Conservation (phyloP, 176 grass and related monocot genomes). For the Triticum timopheevii region DNA sequence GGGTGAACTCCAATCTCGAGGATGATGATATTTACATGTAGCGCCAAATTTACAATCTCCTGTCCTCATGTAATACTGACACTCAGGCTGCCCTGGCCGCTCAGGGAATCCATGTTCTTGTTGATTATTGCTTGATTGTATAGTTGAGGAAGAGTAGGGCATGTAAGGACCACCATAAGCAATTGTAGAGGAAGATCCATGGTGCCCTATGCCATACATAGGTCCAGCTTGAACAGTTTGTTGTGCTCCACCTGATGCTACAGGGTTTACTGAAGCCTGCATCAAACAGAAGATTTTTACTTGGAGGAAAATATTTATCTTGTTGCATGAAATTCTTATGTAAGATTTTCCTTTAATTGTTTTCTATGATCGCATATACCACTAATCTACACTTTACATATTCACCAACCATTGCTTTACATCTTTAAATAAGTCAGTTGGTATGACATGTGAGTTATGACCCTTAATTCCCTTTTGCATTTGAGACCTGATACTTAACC, state of each 20-base stretch:
- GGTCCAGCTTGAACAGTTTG: slow-evolving; percentile 67
- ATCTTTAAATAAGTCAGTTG: not conserved
- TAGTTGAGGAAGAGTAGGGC: slow-evolving; percentile 46
- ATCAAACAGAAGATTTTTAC: slow-evolving; percentile 21
- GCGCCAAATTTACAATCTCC: slow-evolving; percentile 80
- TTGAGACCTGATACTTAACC: not conserved
- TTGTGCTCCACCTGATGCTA: slow-evolving; percentile 52
- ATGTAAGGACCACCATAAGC: slow-evolving; percentile 53
- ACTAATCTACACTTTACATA: slow-evolving; percentile 4
- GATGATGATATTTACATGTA: slow-evolving; percentile 84
- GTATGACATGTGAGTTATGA: not conserved
- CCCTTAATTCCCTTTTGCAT: slow-evolving; percentile 22
- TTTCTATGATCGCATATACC: slow-evolving; percentile 4
- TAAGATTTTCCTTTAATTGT: not conserved
- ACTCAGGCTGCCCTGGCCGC: slow-evolving; percentile 74
- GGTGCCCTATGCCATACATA: slow-evolving; percentile 58
- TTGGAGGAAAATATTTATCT: not conserved
- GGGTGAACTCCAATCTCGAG: slow-evolving; percentile 56
- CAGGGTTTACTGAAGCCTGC: slow-evolving; percentile 61
- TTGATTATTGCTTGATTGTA: slow-evolving; percentile 56
- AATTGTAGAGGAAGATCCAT: slow-evolving; percentile 52
- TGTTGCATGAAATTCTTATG: not conserved
- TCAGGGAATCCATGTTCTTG: slow-evolving; percentile 68
- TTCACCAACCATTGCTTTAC: slow-evolving; percentile 19
- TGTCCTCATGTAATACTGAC: slow-evolving; percentile 77